A percentile compares a stretch with the other conserved stretches of the same genome.
These are phyloP conservation scores for Rhizopus microsporus DNA, from an alignment of 371 early-diverging fungal species.

Conservation along the genomic window DNA sequence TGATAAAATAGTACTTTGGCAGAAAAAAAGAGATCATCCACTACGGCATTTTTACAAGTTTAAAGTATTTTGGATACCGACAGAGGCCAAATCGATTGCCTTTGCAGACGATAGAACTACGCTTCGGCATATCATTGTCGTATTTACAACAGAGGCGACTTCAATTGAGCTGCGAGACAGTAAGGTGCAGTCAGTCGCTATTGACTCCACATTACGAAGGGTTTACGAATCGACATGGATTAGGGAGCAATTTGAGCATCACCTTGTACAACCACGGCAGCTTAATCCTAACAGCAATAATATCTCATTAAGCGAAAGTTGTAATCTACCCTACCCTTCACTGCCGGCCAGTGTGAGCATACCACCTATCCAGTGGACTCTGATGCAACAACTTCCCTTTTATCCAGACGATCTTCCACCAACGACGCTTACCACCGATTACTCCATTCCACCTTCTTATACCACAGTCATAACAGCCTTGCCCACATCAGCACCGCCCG, in stretches of 20 bases:
- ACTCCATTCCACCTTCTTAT: constrained; percentile 46
- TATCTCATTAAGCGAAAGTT: constrained; percentile 2
- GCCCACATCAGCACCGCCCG: constrained; percentile 25
- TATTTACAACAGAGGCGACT: constrained; percentile 41
- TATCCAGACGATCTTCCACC: constrained; percentile 43
- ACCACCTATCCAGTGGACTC: constrained; percentile 44
- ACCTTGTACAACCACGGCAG: constrained; percentile 7
- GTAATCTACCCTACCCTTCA: constrained; percentile 7
- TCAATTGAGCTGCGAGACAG: constrained; percentile 41
- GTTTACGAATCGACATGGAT: constrained; percentile 31
- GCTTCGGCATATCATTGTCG: constrained; percentile 36
- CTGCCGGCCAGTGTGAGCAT: constrained; percentile 22
- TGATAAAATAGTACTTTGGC: constrained; percentile 47
- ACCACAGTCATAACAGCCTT: constrained; percentile 35
- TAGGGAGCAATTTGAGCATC: constrained; percentile 30
- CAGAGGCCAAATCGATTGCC: constrained; percentile 35
- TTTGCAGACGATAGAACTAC: constrained; percentile 51
- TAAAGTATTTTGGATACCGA: constrained; percentile 49
- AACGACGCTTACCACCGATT: constrained; percentile 38
- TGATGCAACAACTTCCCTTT: constrained; percentile 46
- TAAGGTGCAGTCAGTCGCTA: constrained; percentile 36
- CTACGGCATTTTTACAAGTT: constrained; percentile 30
- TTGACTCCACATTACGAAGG: constrained; percentile 31
- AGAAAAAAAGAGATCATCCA: constrained; percentile 25
- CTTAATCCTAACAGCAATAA: not conserved